phyloP scores from a whole-genome alignment of 495 filamentous ascomycete species.

The Schizothecium vesticola region DNA sequence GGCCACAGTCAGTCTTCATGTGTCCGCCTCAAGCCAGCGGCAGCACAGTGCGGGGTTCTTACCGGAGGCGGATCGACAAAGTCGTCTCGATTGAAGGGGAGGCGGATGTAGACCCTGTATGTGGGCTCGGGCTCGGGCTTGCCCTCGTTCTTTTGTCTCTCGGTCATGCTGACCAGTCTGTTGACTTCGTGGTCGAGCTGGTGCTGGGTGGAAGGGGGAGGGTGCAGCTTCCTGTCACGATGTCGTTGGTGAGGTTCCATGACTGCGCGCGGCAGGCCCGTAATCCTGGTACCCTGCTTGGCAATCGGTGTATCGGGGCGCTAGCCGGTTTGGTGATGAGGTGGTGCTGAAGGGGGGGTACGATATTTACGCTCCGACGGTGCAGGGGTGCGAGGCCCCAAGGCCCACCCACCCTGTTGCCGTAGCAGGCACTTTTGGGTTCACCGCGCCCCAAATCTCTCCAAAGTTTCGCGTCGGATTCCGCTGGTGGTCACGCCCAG shows the following conservation, averaged over 20 bases:
- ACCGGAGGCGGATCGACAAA: conserved; percentile 89
- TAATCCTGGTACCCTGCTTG: background rate
- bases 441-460: conserved; percentile 1
- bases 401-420: background rate
- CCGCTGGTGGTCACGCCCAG: background rate
- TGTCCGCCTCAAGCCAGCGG: background rate
- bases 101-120: conserved; percentile 76
- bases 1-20: conserved; percentile 5
- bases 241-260: background rate
- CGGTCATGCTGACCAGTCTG: conserved; percentile 1
- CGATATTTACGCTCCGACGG: too few relatives aligned
- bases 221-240: background rate
- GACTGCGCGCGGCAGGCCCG: background rate
- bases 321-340: background rate
- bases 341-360: background rate
- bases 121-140: conserved; percentile 31
- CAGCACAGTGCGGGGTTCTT: conserved; percentile 30
- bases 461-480: conserved; percentile 8
- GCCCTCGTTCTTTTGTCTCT: conserved; percentile 17
- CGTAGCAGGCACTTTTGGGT: conserved; percentile 2
- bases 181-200: background rate
- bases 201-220: background rate
- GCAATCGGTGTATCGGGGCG: conserved; percentile 2
- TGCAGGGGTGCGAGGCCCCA: background rate
- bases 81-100: conserved; percentile 79